These are phyloP conservation scores for Panaeolus cyanescens DNA, from an alignment of 768 basidiomycete species.

Conservation along the genomic window DNA sequence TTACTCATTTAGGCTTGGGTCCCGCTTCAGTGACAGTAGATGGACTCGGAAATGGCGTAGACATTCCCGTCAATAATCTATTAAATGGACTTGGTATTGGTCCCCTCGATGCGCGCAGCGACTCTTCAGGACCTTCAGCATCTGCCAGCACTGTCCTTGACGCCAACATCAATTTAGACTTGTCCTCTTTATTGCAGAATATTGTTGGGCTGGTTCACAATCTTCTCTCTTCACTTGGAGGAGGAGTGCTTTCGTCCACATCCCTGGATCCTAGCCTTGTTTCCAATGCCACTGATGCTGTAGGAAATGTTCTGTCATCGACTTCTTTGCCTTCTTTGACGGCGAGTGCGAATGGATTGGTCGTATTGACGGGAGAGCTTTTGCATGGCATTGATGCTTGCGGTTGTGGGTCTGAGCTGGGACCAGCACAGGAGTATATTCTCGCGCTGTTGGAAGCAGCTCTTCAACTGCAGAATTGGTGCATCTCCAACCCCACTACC, in stretches of 20 bases:
- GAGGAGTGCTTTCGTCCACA: conserved; percentile 1
- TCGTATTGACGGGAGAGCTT: background rate
- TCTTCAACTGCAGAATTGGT: background rate
- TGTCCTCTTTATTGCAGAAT: conserved; percentile 15
- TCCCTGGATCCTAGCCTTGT: conserved; percentile 4
- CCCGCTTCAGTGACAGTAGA: conserved; percentile 12
- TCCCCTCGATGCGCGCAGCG: conserved; percentile 13
- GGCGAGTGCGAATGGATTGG: background rate
- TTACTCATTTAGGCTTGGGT: conserved; percentile 13
- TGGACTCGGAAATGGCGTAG: conserved; percentile 11
- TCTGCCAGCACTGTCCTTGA: conserved; percentile 1
- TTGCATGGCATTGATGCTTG: conserved; percentile 2
- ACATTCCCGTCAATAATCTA: conserved; percentile 10
- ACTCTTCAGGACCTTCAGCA: background rate
- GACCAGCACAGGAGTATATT: background rate
- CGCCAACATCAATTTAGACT: conserved; percentile 15
- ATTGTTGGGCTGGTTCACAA: conserved; percentile 20
- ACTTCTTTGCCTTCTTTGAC: background rate
- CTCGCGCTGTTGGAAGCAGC: background rate
- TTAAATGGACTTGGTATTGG: conserved; percentile 13
- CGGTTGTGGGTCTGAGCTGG: conserved; percentile 1
- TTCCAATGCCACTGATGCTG: background rate
- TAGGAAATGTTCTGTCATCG: background rate
- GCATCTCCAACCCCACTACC: background rate
- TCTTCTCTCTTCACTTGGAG: conserved; percentile 11